Evolutionary conservation across 75 land plant species (phyloP).

Genomic region (Pinus albicaulis): DNA sequence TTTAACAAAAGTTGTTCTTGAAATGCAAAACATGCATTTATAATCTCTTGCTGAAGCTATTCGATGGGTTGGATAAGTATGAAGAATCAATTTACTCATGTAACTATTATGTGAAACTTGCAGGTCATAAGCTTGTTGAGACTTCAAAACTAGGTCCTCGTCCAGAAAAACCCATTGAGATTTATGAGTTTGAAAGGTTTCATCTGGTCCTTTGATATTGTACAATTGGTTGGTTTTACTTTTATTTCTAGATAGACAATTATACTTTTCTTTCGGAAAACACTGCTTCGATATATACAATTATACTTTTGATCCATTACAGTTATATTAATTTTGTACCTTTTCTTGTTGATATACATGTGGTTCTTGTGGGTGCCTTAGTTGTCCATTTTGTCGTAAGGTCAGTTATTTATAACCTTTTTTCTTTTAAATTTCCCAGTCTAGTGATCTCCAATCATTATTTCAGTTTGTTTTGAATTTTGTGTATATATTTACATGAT

Average conservation of each 20-base stretch:
- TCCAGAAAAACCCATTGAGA: slow-evolving; percentile 93
- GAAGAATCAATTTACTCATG: background rate
- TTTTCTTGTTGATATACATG: slow-evolving; percentile 3
- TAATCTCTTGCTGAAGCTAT: background rate
- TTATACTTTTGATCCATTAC: background rate
- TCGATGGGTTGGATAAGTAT: background rate
- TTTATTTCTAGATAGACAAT: background rate
- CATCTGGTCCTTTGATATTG: background rate
- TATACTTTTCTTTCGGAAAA: background rate
- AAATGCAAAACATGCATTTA: background rate
- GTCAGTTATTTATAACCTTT: slow-evolving; percentile 28
- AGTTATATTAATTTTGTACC: background rate
- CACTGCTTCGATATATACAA: background rate
- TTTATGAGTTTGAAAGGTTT: slow-evolving; percentile 98
- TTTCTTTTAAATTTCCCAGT: no score
- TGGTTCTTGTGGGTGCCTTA: slow-evolving; percentile 21
- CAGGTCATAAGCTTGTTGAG: slow-evolving; percentile 84
- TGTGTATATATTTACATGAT: no score
- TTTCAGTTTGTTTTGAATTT: no score
- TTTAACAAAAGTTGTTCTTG: background rate
- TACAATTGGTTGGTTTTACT: background rate
- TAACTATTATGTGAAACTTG: background rate
- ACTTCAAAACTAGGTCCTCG: slow-evolving; percentile 84
- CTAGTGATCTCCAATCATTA: no score
- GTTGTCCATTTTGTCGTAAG: slow-evolving; percentile 99